phyloP scores from a whole-genome alignment of 805 yeast genomes.

The Candida gorgasii region DNA sequence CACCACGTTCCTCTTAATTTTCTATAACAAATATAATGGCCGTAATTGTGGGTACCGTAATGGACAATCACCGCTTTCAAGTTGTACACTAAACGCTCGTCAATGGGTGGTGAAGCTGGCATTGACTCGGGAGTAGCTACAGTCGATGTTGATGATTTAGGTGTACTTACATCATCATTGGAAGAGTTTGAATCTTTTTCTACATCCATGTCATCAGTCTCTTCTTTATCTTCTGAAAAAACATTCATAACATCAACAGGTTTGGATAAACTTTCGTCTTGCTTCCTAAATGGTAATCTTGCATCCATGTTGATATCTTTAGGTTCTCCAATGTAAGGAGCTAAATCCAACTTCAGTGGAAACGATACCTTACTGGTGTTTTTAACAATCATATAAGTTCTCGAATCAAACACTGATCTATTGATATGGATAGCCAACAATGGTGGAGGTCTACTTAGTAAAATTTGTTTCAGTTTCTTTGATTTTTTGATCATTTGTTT shows the following conservation, averaged over 20 bases:
- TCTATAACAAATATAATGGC: slow-evolving; percentile 93
- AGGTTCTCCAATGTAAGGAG: slow-evolving; percentile 68
- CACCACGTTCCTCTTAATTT: slow-evolving; percentile 87
- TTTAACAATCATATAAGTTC: slow-evolving; percentile 79
- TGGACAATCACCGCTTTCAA: slow-evolving; percentile 88
- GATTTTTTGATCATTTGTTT: slow-evolving; percentile 73
- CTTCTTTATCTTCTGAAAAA: neutral
- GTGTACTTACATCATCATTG: slow-evolving; percentile 14
- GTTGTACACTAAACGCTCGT: slow-evolving; percentile 54
- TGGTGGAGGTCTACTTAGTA: slow-evolving; percentile 80
- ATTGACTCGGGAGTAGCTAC: slow-evolving; percentile 14
- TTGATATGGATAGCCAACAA: slow-evolving; percentile 84
- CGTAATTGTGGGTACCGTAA: slow-evolving; percentile 94
- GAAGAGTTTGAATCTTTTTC: slow-evolving; percentile 13
- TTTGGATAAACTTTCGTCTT: slow-evolving; percentile 49
- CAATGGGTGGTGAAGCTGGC: slow-evolving; percentile 1
- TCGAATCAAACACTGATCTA: slow-evolving; percentile 89
- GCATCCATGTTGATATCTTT: slow-evolving; percentile 79
- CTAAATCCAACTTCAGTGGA: slow-evolving; percentile 66
- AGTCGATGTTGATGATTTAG: slow-evolving; percentile 10
- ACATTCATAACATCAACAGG: too few species aligned
- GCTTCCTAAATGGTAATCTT: slow-evolving; percentile 67
- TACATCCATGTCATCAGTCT: neutral
- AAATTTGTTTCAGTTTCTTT: slow-evolving; percentile 80
- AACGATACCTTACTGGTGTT: slow-evolving; percentile 81